A percentile compares a stretch with the other conserved stretches of the same genome.
These are phyloP conservation scores for Naganishia sp. DNA, from an alignment of 1,284 basidiomycete species.

Conservation along the genomic window DNA sequence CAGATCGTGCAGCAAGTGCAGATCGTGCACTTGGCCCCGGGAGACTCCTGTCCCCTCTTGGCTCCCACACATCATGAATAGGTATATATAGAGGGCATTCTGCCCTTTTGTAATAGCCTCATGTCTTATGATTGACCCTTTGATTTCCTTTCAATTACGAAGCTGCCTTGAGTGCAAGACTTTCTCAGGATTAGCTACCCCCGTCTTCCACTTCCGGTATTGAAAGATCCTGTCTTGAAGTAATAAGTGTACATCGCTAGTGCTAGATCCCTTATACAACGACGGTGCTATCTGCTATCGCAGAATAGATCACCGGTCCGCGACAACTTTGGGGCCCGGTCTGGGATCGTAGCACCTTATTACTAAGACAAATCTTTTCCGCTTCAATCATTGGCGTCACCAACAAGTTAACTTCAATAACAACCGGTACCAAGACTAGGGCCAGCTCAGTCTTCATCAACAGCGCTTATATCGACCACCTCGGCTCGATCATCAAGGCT, in stretches of 20 bases:
- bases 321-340: slow-evolving; percentile 10
- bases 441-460: not conserved
- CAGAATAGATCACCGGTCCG: not conserved
- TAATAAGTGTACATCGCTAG: slow-evolving; percentile 13
- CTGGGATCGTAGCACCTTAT: slow-evolving; percentile 8
- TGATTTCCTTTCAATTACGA: too few species aligned
- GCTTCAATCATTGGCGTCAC: slow-evolving; percentile 15
- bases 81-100: too few species aligned
- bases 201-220: not conserved
- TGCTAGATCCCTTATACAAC: slow-evolving; percentile 7
- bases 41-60: too few species aligned
- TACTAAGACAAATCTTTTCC: not conserved
- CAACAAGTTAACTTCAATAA: slow-evolving; percentile 3
- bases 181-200: slow-evolving; percentile 15
- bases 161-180: slow-evolving; percentile 14
- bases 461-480: slow-evolving; percentile 7
- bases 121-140: too few species aligned
- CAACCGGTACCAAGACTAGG: slow-evolving; percentile 1
- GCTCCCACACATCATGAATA: too few species aligned
- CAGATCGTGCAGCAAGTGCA: too few species aligned
- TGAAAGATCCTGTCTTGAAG: not conserved
- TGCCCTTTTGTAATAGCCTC: too few species aligned
- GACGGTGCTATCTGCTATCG: not conserved
- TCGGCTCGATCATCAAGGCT: slow-evolving; percentile 6
- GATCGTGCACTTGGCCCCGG: too few species aligned